Percentiles rank a stretch among this genome's conserved stretches.
Evolutionary conservation across 2,329 filamentous ascomycete genomes (phyloP).

Genomic region (Zopfia rhizophila): DNA sequence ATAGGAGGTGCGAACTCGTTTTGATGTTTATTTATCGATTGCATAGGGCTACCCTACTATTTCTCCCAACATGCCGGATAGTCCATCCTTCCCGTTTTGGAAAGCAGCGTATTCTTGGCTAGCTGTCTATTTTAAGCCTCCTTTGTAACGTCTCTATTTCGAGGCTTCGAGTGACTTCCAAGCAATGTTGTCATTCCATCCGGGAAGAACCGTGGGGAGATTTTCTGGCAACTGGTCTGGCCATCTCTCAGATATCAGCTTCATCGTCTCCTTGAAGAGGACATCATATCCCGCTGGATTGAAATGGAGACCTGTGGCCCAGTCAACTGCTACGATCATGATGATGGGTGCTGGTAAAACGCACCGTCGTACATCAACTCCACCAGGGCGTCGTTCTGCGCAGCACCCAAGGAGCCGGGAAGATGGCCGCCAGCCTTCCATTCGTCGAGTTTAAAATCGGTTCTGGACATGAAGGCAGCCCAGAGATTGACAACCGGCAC

Average conservation of each 20-base stretch:
- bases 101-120: no score
- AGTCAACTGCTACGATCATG: no score
- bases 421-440: conserved; percentile 57
- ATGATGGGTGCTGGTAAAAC: conserved; percentile 32
- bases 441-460: conserved; percentile 59
- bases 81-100: no score
- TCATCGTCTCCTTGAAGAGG: conserved; percentile 64
- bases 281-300: conserved; percentile 66
- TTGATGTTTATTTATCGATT: no score
- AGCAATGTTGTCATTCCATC: conserved; percentile 58
- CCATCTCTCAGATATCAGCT: conserved; percentile 61
- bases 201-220: conserved; percentile 64
- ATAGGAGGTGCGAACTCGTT: no score
- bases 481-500: conserved; percentile 82
- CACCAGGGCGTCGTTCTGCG: conserved; percentile 66
- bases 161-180: conserved; percentile 42
- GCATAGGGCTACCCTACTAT: no score
- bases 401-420: conserved; percentile 66
- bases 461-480: conserved; percentile 76
- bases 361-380: conserved; percentile 67
- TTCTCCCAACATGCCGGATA: no score
- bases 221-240: conserved; percentile 66
- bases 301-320: conserved; percentile 65
- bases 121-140: no score
- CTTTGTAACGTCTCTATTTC: no score